Evolutionary conservation across 1,139 yeast genomes (phyloP).

Genomic region (Suhomyces taliae): DNA sequence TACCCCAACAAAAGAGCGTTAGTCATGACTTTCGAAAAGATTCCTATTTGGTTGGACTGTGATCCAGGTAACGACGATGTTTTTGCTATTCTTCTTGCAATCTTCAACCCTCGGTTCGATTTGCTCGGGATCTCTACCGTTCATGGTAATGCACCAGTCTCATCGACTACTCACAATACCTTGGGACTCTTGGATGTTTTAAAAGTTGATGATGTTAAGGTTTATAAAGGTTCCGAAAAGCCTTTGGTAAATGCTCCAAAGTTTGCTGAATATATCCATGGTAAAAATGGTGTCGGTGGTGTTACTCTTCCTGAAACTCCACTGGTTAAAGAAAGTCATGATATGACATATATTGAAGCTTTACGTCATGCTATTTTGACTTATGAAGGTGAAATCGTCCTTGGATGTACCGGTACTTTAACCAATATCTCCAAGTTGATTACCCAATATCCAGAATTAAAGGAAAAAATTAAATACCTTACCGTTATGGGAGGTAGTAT

Average conservation of each 20-base stretch:
- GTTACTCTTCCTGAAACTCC: slow-evolving; percentile 58
- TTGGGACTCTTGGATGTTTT: slow-evolving; percentile 64
- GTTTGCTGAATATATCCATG: slow-evolving; percentile 69
- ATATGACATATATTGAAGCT: slow-evolving; percentile 54
- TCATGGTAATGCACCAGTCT: slow-evolving; percentile 74
- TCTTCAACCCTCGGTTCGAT: slow-evolving; percentile 57
- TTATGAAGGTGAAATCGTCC: slow-evolving; percentile 47
- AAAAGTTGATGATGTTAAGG: slow-evolving; percentile 48
- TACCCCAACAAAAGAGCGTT: not conserved
- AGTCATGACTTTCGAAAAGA: slow-evolving; percentile 21
- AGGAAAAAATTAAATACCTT: slow-evolving; percentile 45
- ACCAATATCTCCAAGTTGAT: slow-evolving; percentile 67
- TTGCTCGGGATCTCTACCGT: slow-evolving; percentile 78
- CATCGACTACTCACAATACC: slow-evolving; percentile 69
- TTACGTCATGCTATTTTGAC: slow-evolving; percentile 49
- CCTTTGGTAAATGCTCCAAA: slow-evolving; percentile 55
- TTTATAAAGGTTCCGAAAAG: slow-evolving; percentile 61
- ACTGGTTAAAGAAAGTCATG: slow-evolving; percentile 19
- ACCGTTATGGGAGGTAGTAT: slow-evolving; percentile 81
- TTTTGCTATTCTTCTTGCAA: slow-evolving; percentile 66
- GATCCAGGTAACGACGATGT: slow-evolving; percentile 95
- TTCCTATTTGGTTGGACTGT: slow-evolving; percentile 87
- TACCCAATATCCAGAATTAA: slow-evolving; percentile 50
- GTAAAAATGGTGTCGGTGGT: slow-evolving; percentile 75
- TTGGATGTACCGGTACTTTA: slow-evolving; percentile 71